Evolutionary conservation across 805 yeast species (phyloP).

Genomic region (Saccharomyces eubayanus): DNA sequence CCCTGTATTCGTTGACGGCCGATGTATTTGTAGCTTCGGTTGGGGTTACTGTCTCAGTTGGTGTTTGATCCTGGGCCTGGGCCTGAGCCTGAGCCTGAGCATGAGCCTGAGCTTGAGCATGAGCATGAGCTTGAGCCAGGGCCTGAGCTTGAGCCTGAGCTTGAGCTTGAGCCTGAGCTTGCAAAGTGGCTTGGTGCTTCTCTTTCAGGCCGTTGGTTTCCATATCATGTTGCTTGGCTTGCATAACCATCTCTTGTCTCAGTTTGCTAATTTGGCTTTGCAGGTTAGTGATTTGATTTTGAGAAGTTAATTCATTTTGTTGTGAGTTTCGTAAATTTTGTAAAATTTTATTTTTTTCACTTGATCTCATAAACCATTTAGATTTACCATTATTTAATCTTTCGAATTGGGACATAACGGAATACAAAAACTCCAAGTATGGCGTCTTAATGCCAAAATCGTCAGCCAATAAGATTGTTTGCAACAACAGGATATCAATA

Average conservation of each 20-base stretch:
- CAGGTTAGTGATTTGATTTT: conserved; percentile 1
- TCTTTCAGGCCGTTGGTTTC: conserved; percentile 1
- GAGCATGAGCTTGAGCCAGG: neutral
- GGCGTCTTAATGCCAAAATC: conserved; percentile 82
- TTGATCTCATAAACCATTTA: conserved; percentile 25
- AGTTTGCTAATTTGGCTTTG: conserved; percentile 9
- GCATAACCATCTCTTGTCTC: conserved; percentile 2
- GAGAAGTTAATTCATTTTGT: neutral
- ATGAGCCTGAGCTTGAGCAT: neutral
- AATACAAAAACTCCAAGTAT: conserved; percentile 78
- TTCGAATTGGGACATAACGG: conserved; percentile 59
- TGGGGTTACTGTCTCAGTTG: neutral
- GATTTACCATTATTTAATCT: conserved; percentile 39
- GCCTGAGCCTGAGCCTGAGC: neutral
- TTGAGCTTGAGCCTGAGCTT: neutral
- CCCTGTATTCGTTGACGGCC: conserved; percentile 5
- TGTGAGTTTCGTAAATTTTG: neutral
- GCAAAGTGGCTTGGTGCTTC: neutral
- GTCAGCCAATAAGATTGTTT: conserved; percentile 85
- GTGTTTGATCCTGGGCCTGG: neutral
- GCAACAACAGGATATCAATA: conserved; percentile 68
- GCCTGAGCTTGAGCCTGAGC: neutral
- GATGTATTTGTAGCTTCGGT: neutral
- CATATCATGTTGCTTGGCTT: conserved; percentile 1
- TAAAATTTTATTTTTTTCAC: conserved; percentile 5